A percentile compares a stretch with the other conserved stretches of the same genome.
These are phyloP conservation scores for Cercophora newfieldiana DNA, from an alignment of 495 filamentous ascomycete genomes.

Conservation along the genomic window DNA sequence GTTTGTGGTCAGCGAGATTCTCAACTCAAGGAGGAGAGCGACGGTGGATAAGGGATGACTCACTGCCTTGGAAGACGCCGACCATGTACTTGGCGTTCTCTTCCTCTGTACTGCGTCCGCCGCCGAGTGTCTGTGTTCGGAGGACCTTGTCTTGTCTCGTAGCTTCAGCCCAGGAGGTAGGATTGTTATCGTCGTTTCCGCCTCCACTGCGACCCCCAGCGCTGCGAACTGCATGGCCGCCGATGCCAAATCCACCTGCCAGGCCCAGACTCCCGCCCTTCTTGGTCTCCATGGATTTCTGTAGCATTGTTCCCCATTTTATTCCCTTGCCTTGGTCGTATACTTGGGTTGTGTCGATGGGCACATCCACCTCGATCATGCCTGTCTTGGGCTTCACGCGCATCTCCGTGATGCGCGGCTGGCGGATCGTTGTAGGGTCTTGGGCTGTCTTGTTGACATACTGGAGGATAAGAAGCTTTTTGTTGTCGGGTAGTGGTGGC, in stretches of 20 bases:
- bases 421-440: constrained; percentile 30
- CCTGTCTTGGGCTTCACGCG: constrained; percentile 47
- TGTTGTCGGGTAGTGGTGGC: constrained; percentile 40
- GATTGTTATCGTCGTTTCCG: constrained; percentile 25
- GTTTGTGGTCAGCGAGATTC: not conserved
- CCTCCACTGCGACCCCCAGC: constrained; percentile 24
- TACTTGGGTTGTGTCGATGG: constrained; percentile 38
- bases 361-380: constrained; percentile 52
- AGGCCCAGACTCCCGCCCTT: constrained; percentile 49
- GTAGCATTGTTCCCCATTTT: constrained; percentile 44
- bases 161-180: constrained; percentile 47
- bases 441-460: constrained; percentile 42
- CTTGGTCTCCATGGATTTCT: constrained; percentile 44
- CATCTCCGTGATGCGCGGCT: constrained; percentile 37
- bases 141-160: constrained; percentile 45
- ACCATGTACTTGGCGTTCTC: constrained; percentile 46
- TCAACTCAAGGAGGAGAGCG: not conserved
- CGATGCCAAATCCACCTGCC: constrained; percentile 49
- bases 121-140: constrained; percentile 46
- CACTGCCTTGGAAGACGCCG: constrained; percentile 52
- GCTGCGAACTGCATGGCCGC: constrained; percentile 23
- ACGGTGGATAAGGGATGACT: constrained; percentile 13
- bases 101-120: constrained; percentile 36
- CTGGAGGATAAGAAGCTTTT: constrained; percentile 47
- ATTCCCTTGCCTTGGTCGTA: constrained; percentile 52